phyloP scores from a whole-genome alignment of 768 basidiomycete genomes.

The Lyophyllum atratum region DNA sequence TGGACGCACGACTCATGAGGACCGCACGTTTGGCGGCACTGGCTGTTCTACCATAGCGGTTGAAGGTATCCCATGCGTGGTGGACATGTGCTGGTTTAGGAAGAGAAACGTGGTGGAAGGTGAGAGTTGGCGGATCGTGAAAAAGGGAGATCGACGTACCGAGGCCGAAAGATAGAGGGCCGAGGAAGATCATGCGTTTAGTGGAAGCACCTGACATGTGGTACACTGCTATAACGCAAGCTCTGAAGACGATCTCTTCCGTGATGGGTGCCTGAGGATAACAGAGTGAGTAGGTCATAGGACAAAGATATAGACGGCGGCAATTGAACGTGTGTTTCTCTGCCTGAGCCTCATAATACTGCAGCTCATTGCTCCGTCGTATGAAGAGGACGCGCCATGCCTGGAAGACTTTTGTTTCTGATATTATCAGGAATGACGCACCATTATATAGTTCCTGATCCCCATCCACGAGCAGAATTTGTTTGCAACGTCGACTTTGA shows the following conservation, averaged over 20 bases:
- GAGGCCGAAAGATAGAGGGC: constrained; percentile 86
- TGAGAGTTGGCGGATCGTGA: not conserved
- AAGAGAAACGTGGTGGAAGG: not conserved
- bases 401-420: no score
- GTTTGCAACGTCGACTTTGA: constrained; percentile 36
- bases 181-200: constrained; percentile 68
- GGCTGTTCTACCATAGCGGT: constrained; percentile 66
- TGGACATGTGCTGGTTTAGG: constrained; percentile 76
- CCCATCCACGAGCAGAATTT: constrained; percentile 57
- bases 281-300: not conserved
- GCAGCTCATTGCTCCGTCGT: not conserved
- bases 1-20: constrained; percentile 52
- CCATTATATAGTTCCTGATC: constrained; percentile 67
- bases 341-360: not conserved
- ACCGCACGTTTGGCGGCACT: constrained; percentile 67
- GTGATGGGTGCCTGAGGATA: constrained; percentile 80
- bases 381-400: not conserved
- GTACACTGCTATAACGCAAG: constrained; percentile 77
- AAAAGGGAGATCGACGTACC: constrained; percentile 47
- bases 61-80: constrained; percentile 87
- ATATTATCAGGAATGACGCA: constrained; percentile 21
- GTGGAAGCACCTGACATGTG: constrained; percentile 61
- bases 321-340: not conserved
- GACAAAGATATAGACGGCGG: not conserved
- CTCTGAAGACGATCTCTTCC: constrained; percentile 90